phyloP scores from a whole-genome alignment of 352 stramenopile genomes.

The Phytophthora tubulina region DNA sequence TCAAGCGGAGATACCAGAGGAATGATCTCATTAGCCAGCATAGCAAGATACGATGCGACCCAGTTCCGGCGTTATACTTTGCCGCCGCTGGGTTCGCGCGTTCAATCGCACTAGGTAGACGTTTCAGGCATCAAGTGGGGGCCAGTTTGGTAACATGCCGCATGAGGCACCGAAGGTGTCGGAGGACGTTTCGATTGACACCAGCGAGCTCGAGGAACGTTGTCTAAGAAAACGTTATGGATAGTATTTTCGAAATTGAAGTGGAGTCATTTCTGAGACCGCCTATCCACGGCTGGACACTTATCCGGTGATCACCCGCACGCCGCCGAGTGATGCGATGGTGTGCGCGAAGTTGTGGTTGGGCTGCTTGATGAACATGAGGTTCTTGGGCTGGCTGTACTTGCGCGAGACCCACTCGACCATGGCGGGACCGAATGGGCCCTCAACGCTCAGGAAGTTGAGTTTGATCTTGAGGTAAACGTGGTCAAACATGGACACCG shows the following conservation, averaged over 20 bases:
- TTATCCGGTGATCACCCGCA: constrained; percentile 93
- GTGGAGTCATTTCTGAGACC: constrained; percentile 26
- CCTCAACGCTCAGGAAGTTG: constrained; percentile 92
- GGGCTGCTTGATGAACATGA: constrained; percentile 98
- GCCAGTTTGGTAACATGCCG: neutral
- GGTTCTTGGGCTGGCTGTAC: constrained; percentile 94
- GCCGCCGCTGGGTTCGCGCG: neutral
- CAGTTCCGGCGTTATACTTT: neutral
- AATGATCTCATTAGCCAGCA: too few species aligned
- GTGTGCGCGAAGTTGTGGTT: constrained; percentile 95
- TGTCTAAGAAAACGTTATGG: neutral
- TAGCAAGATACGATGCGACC: too few species aligned
- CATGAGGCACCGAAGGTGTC: too few species aligned
- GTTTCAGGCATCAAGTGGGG: neutral
- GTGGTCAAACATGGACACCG: constrained; percentile 91
- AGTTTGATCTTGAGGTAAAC: constrained; percentile 97
- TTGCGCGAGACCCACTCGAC: constrained; percentile 93
- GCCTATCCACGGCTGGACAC: neutral
- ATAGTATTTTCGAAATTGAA: constrained; percentile 4
- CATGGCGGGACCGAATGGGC: constrained; percentile 86
- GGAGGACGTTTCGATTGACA: too few species aligned
- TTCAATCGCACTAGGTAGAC: neutral
- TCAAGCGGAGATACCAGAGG: too few species aligned
- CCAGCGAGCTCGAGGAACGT: neutral
- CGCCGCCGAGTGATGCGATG: constrained; percentile 90